Conservation (phyloP, 2,329 filamentous ascomycete genomes). For the Aspergillus sp. region DNA sequence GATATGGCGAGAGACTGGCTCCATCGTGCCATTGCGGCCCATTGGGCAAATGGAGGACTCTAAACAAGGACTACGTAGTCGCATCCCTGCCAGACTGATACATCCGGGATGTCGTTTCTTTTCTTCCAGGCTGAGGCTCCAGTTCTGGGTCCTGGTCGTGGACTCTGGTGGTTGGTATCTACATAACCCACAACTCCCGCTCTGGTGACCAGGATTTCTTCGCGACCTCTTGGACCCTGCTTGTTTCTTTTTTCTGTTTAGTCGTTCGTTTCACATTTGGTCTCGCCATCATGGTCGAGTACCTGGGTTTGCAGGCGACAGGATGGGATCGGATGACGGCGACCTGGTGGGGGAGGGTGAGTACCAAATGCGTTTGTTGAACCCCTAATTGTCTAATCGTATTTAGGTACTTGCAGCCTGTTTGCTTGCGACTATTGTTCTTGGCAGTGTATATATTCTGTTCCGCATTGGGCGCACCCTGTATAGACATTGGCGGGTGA, state of each 20-base stretch:
- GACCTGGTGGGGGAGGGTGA: slow-evolving; percentile 20
- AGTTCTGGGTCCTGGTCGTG: not conserved
- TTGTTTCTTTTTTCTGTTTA: not conserved
- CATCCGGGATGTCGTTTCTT: not conserved
- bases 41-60: not conserved
- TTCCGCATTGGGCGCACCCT: slow-evolving; percentile 12
- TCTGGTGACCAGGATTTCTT: not conserved
- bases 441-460: slow-evolving; percentile 14
- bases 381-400: not conserved
- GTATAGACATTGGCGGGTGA: slow-evolving; percentile 12
- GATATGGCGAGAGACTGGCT: not conserved
- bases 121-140: slow-evolving; percentile 3
- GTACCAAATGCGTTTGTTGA: not conserved
- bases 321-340: slow-evolving; percentile 18
- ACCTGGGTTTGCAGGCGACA: slow-evolving; percentile 19
- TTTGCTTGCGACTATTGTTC: slow-evolving; percentile 14
- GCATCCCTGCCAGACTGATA: not conserved
- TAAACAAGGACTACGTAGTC: not conserved
- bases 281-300: slow-evolving; percentile 15
- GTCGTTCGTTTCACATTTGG: not conserved
- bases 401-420: slow-evolving; percentile 15
- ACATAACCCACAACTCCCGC: slow-evolving; percentile 5
- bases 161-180: not conserved
- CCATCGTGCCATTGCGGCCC: not conserved
- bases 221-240: not conserved